These are phyloP conservation scores for Aquilaria agallochum DNA, from an alignment of 441 rosid genomes.

Conservation along the genomic window DNA sequence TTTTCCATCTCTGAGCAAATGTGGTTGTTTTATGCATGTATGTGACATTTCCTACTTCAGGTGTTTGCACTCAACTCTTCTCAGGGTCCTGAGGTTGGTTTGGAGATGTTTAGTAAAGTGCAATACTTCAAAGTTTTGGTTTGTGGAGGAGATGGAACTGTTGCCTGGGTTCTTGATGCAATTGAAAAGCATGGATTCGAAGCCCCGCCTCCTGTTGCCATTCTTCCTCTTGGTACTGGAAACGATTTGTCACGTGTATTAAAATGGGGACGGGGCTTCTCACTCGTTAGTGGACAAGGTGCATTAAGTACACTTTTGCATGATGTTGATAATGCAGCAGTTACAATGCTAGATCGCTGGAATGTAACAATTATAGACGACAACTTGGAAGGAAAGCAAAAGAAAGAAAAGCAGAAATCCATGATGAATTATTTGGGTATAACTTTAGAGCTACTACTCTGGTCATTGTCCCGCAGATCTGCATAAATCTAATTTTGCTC, in stretches of 20 bases:
- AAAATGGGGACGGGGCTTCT: conserved; percentile 67
- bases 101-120: conserved; percentile 47
- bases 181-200: conserved; percentile 57
- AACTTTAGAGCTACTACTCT: conserved; percentile 7
- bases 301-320: conserved; percentile 51
- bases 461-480: conserved; percentile 13
- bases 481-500: conserved; percentile 18
- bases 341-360: conserved; percentile 77
- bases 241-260: conserved; percentile 70
- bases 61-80: conserved; percentile 58
- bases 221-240: conserved; percentile 76
- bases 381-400: conserved; percentile 23
- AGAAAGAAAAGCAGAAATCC: conserved; percentile 42
- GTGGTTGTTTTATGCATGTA: not conserved
- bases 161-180: conserved; percentile 69
- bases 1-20: not conserved
- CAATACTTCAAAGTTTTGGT: conserved; percentile 65
- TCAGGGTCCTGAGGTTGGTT: conserved; percentile 63
- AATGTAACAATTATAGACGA: conserved; percentile 49
- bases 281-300: conserved; percentile 50
- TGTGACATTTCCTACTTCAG: conserved; percentile 24
- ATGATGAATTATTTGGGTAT: conserved; percentile 77
- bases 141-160: conserved; percentile 80
- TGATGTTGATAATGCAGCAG: conserved; percentile 59
- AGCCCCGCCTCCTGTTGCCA: conserved; percentile 71